A percentile compares a stretch with the other conserved stretches of the same genome.
Evolutionary conservation across 192 early-diverging fungal species (phyloP).

Genomic region (Mortierella antarctica): DNA sequence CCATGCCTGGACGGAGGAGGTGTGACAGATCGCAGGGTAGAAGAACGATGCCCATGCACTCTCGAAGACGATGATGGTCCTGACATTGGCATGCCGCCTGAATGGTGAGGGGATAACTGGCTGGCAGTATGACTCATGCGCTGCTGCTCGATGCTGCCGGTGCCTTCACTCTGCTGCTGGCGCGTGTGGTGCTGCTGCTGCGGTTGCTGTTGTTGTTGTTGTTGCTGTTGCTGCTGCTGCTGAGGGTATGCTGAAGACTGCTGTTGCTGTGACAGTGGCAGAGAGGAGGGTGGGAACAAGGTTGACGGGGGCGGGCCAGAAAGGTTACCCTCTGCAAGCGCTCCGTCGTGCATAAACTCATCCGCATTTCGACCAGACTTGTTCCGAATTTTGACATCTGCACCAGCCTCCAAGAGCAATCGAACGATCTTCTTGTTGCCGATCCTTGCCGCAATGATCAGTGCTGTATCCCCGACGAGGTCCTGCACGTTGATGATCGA

Average conservation of each 20-base stretch:
- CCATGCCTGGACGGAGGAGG: constrained; percentile 27
- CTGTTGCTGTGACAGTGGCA: constrained; percentile 4
- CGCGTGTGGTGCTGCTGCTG: not conserved
- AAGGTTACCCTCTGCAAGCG: constrained; percentile 11
- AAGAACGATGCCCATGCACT: constrained; percentile 14
- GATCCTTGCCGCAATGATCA: constrained; percentile 72
- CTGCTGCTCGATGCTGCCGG: not conserved
- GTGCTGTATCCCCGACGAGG: constrained; percentile 81
- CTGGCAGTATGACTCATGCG: constrained; percentile 18
- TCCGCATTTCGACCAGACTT: constrained; percentile 71
- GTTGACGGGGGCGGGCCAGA: constrained; percentile 2
- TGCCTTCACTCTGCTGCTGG: not conserved
- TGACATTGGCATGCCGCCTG: constrained; percentile 10
- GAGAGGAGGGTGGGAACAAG: not conserved
- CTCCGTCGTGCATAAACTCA: constrained; percentile 63
- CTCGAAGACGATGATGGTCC: constrained; percentile 10
- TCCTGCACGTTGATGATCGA: constrained; percentile 82
- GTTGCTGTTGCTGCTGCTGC: not conserved
- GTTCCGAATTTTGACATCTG: constrained; percentile 73
- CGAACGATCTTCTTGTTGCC: constrained; percentile 70
- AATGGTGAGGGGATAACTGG: constrained; percentile 12
- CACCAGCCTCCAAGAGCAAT: constrained; percentile 70
- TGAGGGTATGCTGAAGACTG: not conserved
- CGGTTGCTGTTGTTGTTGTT: constrained; percentile 6
- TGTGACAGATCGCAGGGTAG: constrained; percentile 13